A percentile compares a stretch with the other conserved stretches of the same genome.
These are phyloP conservation scores for Trametes maxima DNA, from an alignment of 768 basidiomycete species.

Conservation along the genomic window DNA sequence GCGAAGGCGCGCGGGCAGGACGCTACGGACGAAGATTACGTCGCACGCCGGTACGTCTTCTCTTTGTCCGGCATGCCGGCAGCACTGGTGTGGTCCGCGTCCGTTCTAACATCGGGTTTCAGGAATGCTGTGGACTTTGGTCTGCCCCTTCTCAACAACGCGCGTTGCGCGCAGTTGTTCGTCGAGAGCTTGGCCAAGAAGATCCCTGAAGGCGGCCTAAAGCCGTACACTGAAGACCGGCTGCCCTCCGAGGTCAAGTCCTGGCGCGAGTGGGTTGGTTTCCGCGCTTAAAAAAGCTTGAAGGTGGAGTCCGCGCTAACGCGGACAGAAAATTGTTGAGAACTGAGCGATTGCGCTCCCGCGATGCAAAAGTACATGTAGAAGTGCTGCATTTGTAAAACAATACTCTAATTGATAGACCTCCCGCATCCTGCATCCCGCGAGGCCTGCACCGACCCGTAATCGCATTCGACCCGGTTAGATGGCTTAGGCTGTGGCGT, in stretches of 20 bases:
- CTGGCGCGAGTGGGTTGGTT: constrained; percentile 88
- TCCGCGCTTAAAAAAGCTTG: constrained; percentile 52
- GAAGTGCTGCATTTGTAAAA: constrained; percentile 24
- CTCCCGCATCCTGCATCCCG: background rate
- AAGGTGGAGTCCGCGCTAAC: background rate
- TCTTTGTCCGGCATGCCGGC: background rate
- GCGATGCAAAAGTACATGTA: constrained; percentile 25
- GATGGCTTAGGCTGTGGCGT: no score
- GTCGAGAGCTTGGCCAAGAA: constrained; percentile 87
- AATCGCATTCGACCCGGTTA: no score
- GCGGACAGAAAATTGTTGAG: background rate
- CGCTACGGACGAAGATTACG: constrained; percentile 92
- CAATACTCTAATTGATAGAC: constrained; percentile 12
- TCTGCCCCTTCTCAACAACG: constrained; percentile 86
- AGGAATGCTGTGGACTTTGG: constrained; percentile 98
- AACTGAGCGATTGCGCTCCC: background rate
- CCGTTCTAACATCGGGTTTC: constrained; percentile 5
- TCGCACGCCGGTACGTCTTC: constrained; percentile 78
- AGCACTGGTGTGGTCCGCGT: background rate
- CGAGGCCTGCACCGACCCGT: no score
- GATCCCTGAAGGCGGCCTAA: constrained; percentile 77
- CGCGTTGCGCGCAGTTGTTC: constrained; percentile 85
- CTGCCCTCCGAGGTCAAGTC: constrained; percentile 91
- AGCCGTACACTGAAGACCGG: constrained; percentile 80
- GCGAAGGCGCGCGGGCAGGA: constrained; percentile 75